phyloP scores from a whole-genome alignment of 192 early-diverging fungal species.

The Physocladia obscura region DNA sequence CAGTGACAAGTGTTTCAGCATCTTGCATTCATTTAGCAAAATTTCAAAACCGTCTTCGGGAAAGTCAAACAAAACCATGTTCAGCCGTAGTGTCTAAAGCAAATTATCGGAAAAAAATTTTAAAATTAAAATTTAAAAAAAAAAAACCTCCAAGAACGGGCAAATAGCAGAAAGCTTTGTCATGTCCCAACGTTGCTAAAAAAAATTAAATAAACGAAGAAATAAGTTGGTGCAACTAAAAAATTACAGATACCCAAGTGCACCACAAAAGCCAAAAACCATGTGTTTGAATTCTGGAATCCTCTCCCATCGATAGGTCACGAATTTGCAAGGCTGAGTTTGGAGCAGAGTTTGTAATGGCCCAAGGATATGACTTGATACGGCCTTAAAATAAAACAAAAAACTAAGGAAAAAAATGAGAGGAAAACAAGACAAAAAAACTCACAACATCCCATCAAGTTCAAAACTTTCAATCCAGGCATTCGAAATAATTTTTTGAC shows the following conservation, averaged over 20 bases:
- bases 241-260: constrained; percentile 28
- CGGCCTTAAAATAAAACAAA: constrained; percentile 28
- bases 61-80: constrained; percentile 52
- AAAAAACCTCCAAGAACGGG: constrained; percentile 42
- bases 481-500: constrained; percentile 40
- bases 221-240: not conserved
- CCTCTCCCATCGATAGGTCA: constrained; percentile 47
- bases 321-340: constrained; percentile 26
- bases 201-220: not conserved
- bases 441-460: constrained; percentile 53
- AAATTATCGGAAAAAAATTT: not conserved
- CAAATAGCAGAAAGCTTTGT: constrained; percentile 32
- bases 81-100: constrained; percentile 36
- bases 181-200: constrained; percentile 38
- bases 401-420: no score
- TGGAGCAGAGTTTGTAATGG: constrained; percentile 25
- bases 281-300: constrained; percentile 49
- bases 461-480: constrained; percentile 30
- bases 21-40: constrained; percentile 21
- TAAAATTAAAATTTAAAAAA: not conserved
- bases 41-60: constrained; percentile 35
- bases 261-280: constrained; percentile 56
- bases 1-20: constrained; percentile 37
- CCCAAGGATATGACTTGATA: constrained; percentile 52
- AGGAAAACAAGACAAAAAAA: not conserved